Base-by-base conservation (phyloP, 257 asterid genomes). In the Salvia hispanica region DNA sequence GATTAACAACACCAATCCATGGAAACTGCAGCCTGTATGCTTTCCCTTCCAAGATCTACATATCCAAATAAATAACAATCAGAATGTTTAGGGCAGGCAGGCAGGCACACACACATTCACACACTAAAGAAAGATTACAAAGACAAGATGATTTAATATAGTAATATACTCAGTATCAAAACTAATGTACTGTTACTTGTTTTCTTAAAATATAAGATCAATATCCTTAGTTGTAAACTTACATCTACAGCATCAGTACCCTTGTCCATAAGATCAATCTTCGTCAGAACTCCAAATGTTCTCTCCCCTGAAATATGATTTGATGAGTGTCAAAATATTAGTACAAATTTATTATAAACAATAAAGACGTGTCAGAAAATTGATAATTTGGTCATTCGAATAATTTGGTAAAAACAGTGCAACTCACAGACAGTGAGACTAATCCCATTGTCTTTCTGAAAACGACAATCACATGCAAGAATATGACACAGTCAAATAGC, bases 1-100 rank as follows among this genome's bases (percentile, higher is more conserved):
- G 95, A 74, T 93, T 93, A 58, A 93, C 97, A 47, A 93, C 97
- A 78, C 99, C 99, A 33, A 93, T 91, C 97, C 99, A 91, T 8
- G 96, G 99, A 81, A 84, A 91, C 84, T 91, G 99, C 76, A 94
- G 87, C 82, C 82, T 88, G 66, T 83, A 93, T 28, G 96, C 75
- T 78, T 74, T 84, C 75, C 99, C 97, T 85, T 93, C 97, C 92
- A 93, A 73, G 10, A 93, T 93, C 99, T 93, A 76, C 66, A 70
- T 48, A 76, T 66, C 40, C 73, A 80, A 14, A 65, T 58, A 72
- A 43, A 66, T 34, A 25, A 25, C 58, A 48, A 6, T 36, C 59
- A 25, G 62, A 68, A 60, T 53, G 9, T 44, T 45, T 57, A 37
- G 10, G 39, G 6, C 5, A 3, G 6, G 16, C 31, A 25, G 21